Conservation (phyloP, 192 early-diverging fungal species). For the Chytriomyces sp. region DNA sequence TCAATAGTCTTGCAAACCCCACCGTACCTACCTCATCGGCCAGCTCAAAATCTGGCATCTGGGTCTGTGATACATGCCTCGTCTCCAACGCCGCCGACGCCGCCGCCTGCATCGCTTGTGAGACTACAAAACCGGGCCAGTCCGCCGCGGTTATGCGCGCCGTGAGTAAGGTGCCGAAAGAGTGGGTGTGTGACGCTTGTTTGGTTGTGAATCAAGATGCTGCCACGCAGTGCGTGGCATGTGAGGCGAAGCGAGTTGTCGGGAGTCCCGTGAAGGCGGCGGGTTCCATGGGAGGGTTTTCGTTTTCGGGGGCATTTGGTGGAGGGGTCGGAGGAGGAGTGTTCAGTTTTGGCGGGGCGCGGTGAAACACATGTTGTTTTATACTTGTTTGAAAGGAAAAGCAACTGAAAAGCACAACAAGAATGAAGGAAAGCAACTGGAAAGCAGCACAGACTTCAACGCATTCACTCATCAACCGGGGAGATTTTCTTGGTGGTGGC, state of each 20-base stretch:
- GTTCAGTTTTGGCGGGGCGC: too few species aligned
- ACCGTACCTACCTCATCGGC: neutral
- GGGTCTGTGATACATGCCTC: neutral
- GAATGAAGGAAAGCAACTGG: too few species aligned
- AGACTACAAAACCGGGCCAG: neutral
- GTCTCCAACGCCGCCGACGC: neutral
- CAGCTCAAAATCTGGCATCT: neutral
- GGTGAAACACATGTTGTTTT: too few species aligned
- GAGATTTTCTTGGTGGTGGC: too few species aligned
- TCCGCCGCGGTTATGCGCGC: neutral
- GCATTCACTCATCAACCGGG: too few species aligned
- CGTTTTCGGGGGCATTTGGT: too few species aligned
- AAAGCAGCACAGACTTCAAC: too few species aligned
- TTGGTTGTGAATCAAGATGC: neutral
- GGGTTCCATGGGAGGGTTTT: too few species aligned
- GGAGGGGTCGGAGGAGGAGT: too few species aligned
- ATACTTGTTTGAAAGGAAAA: too few species aligned
- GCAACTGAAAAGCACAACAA: too few species aligned
- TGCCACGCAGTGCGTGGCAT: neutral
- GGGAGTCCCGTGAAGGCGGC: too few species aligned
- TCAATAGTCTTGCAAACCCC: neutral
- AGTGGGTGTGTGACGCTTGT: constrained; percentile 7
- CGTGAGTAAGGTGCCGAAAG: neutral
- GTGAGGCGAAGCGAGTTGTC: neutral
- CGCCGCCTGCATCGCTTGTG: neutral